Base-by-base conservation (phyloP, 352 stramenopile genomes). In the Phytophthora uliginosa region DNA sequence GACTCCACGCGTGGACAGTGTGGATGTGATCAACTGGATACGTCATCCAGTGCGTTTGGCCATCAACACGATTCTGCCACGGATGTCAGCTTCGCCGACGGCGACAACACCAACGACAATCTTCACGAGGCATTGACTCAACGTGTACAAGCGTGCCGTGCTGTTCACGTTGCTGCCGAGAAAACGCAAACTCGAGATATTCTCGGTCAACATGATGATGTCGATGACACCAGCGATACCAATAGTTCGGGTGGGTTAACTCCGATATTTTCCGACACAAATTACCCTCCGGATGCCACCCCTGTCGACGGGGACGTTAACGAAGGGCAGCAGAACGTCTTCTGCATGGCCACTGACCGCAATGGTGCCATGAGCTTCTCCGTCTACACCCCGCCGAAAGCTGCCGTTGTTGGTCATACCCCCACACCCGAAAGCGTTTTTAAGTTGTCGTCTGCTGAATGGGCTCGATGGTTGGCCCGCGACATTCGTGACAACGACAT, bases 361-460 rank as follows among this genome's bases (percentile, higher is more conserved):
- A 20, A 50, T 28, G 53, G 42, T 6, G 17, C 28, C 17, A 57
- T 31, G 13, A 33, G 22, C 8, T 57, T 51, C 15, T 55, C 38
- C 7, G 31, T 62, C 8, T 56, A 57, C 42, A 20, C 51, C 7
- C 52, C 52, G 0, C n/a, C 42, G n/a, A 31, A 28, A 12, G 7
- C 34, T 8, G 7, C 59, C 18, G 10, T 15, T 26, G 15, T 13
- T 36, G 38, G 12, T 5, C 20, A 33, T 7, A 17, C 28, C 6
- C 18, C 34, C 7, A 52, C n/a, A n/a, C 1, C 28, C 17, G 53
- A 34, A 22, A 61, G 36, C 26, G 28, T 57, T 7, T 57, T 63
- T n/a, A 45, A 56, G 17, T 58, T 63, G 36, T 31, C 53, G 20
- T 56, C 45, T 4, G 8, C 17, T 20, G 22, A 69, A n/a, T 63